Evolutionary conservation across 768 basidiomycete species (phyloP), one percentile per base, ranked within the genome.

Genomic region (Lyophyllum decastes): DNA sequence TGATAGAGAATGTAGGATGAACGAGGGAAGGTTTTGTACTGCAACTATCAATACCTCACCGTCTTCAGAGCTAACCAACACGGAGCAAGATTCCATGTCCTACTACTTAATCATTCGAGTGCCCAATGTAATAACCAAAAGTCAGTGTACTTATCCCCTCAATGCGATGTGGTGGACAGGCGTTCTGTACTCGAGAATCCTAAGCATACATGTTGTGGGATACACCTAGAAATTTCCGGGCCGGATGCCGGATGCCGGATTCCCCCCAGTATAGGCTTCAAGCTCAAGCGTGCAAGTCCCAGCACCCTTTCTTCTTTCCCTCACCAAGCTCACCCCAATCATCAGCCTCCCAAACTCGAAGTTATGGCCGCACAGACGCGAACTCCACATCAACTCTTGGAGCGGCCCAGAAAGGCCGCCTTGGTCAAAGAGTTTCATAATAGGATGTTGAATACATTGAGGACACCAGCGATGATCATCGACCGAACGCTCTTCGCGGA

Each of bases 401-500:
- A 57, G 35, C 72, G 68, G 30, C 82, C 83, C 2, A 67, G 75
- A 60, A 86, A 87, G 66, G 75, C 76, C 54, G 75, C 69, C 10
- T 72, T 90, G 21, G 68, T 79, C 25, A 64, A 78, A 44, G 76
- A 82, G 55, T 93, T 86, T 71, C 73, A 80, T 35, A 87, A 88
- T 21, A 82, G 79, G 65, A 65, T 76, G 24, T 66, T 92, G 58
- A 72, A 81, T 44, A 72, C 72, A 1, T 72, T 94, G 24, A 79
- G 90, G 54, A 94, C 92, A 0, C 92, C 92, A 17, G 90, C 90
- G 1, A 72, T 92, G 61, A 76, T 94, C 58, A 83, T 94, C 61
- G 90, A 95, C 73, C 82, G 89, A 24, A 78, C 81, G 9, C 61
- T 85, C 9, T 94, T 94, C 70, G 82, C 82, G 34, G 70, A 78